These are phyloP conservation scores for Pseudopyrenochaeta lycopersici DNA, from an alignment of 2,329 filamentous ascomycete species.

Conservation along the genomic window DNA sequence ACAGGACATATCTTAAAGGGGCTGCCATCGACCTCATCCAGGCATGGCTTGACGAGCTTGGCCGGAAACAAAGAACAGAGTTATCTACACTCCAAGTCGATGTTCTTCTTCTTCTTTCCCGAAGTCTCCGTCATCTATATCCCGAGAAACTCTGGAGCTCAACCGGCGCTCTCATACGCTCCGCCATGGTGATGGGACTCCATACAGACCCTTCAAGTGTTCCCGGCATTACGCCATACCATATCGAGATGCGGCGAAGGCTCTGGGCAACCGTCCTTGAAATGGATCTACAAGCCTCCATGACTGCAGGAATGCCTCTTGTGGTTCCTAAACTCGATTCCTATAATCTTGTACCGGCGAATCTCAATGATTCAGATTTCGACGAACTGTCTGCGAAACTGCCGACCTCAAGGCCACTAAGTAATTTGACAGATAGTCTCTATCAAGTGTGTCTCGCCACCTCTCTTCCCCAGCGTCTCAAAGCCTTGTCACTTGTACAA, in stretches of 20 bases:
- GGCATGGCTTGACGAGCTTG: constrained; percentile 32
- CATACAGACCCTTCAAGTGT: constrained; percentile 51
- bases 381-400: constrained; percentile 16
- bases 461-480: constrained; percentile 22
- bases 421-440: constrained; percentile 24
- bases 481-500: constrained; percentile 26
- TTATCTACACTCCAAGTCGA: constrained; percentile 31
- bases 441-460: constrained; percentile 27
- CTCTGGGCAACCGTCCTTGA: constrained; percentile 57
- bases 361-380: constrained; percentile 29
- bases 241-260: constrained; percentile 53
- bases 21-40: constrained; percentile 25
- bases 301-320: constrained; percentile 27
- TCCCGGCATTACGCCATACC: constrained; percentile 42
- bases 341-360: constrained; percentile 17
- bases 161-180: constrained; percentile 50
- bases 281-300: constrained; percentile 45
- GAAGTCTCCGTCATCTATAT: constrained; percentile 12
- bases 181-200: constrained; percentile 54
- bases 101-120: constrained; percentile 24
- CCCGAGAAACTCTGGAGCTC: constrained; percentile 32
- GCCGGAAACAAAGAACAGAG: constrained; percentile 29
- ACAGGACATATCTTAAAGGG: constrained; percentile 22
- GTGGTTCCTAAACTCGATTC: constrained; percentile 18
- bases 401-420: constrained; percentile 9